Evolutionary conservation across 208 protist species (phyloP).

Genomic region (Trypanosoma grayi): DNA sequence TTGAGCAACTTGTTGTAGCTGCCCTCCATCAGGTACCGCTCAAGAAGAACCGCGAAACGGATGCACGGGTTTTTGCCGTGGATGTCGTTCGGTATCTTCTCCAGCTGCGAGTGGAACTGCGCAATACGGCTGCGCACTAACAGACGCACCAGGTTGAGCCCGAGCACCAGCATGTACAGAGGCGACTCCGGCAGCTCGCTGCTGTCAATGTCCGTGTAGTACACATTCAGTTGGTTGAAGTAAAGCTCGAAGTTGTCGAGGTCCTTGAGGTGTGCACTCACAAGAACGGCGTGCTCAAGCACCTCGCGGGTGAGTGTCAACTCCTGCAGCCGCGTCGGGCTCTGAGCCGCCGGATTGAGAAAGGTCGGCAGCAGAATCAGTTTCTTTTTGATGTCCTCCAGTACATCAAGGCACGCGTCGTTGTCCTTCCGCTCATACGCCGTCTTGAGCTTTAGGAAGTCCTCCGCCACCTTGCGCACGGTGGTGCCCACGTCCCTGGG

Average conservation of each 20-base stretch:
- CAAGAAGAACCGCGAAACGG: slow-evolving; percentile 83
- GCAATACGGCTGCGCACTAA: slow-evolving; percentile 84
- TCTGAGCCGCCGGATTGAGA: slow-evolving; percentile 64
- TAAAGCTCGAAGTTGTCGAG: slow-evolving; percentile 80
- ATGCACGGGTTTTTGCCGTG: slow-evolving; percentile 78
- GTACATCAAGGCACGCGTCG: slow-evolving; percentile 41
- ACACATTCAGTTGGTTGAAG: slow-evolving; percentile 85
- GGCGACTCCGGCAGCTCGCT: slow-evolving; percentile 71
- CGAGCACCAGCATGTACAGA: slow-evolving; percentile 74
- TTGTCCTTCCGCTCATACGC: slow-evolving; percentile 66
- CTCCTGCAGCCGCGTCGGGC: slow-evolving; percentile 75
- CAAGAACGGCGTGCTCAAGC: slow-evolving; percentile 81
- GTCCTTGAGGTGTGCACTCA: slow-evolving; percentile 75
- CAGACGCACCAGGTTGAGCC: slow-evolving; percentile 88
- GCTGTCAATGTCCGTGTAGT: slow-evolving; percentile 80
- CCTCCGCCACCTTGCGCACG: slow-evolving; percentile 70
- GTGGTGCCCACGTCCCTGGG: slow-evolving; percentile 46
- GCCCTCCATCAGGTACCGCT: slow-evolving; percentile 92
- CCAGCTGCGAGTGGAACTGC: slow-evolving; percentile 93
- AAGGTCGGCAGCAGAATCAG: slow-evolving; percentile 89
- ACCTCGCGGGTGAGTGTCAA: slow-evolving; percentile 80
- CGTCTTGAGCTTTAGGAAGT: slow-evolving; percentile 72
- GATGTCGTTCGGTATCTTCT: slow-evolving; percentile 79
- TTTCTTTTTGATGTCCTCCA: slow-evolving; percentile 66
- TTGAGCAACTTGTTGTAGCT: slow-evolving; percentile 92